Base-by-base conservation (phyloP, 192 early-diverging fungal genomes). In the Funneliformis geosporum region DNA sequence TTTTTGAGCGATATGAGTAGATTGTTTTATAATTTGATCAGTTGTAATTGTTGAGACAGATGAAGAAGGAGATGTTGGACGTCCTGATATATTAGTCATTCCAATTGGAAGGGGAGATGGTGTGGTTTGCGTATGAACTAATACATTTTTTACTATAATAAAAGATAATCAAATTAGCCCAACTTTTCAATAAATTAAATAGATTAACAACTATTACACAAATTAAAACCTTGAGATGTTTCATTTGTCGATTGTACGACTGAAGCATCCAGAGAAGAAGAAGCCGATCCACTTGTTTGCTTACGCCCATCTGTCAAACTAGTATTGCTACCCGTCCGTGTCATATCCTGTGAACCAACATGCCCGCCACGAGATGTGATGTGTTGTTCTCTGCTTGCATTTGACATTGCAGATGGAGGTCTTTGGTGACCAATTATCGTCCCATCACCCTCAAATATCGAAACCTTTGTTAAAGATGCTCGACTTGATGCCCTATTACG, bases 401-500 rank as follows among this genome's bases (percentile, higher is more conserved):
- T 59, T 42, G 77, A 79, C 18, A 40, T 23, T 14, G 77, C 43
- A 8, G 76, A 78, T 38, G 10, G n/a, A 14, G 76, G 65, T n/a
- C 64, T 78, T 46, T 65, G 76, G 18, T 47, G 27, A 4, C 76
- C 76, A 33, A 23, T 66, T 12, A 5, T 8, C 10, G 60, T 6
- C 23, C 59, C 27, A 28, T 21, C 7, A 59, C 60, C 16, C 18
- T 61, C 40, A 64, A 66, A 66, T 47, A 64, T 66, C 8, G 25
- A 38, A 33, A 42, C 61, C 21, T 68, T 78, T 67, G 64, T 67
- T 68, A 50, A 71, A 23, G 42, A 79, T 42, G 47, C 64, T 38
- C 68, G 14, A 71, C 77, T 79, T 60, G 77, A 70, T 60, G 77
- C 66, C 43, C 77, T 47, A 44, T 60, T 79, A 27, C 77, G 77